Conservation (phyloP, 2,329 filamentous ascomycete genomes). For the Ophiocordyceps australis region DNA sequence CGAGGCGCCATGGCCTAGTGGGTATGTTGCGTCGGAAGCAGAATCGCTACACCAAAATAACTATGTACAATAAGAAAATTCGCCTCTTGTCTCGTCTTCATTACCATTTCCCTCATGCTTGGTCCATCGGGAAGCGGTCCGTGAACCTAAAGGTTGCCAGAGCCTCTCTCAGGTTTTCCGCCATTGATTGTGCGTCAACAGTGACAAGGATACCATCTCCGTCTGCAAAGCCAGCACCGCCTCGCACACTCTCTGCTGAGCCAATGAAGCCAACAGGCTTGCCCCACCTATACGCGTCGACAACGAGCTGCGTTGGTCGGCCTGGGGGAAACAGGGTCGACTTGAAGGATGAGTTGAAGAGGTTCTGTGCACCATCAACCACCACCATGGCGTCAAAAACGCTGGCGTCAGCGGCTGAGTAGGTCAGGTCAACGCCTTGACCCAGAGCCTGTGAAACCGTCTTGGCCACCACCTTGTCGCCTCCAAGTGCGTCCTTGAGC, state of each 20-base stretch:
- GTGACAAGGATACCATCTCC: slow-evolving; percentile 22
- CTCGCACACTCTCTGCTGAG: slow-evolving; percentile 15
- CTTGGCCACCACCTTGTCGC: slow-evolving; percentile 33
- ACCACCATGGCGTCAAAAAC: slow-evolving; percentile 47
- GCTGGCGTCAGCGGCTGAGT: slow-evolving; percentile 43
- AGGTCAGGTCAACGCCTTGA: slow-evolving; percentile 40
- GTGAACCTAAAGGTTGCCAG: slow-evolving; percentile 48
- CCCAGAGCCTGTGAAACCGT: slow-evolving; percentile 42
- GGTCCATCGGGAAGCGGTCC: slow-evolving; percentile 43
- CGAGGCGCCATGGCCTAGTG: too few species aligned
- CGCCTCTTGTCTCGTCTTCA: slow-evolving; percentile 4
- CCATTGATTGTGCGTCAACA: slow-evolving; percentile 17
- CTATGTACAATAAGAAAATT: background rate
- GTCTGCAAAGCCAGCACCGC: slow-evolving; percentile 22
- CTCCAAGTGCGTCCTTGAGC: slow-evolving; percentile 29
- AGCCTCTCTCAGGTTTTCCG: slow-evolving; percentile 32
- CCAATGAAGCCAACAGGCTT: slow-evolving; percentile 50
- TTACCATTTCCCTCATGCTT: too few species aligned
- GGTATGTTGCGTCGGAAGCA: too few species aligned
- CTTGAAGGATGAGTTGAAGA: slow-evolving; percentile 25
- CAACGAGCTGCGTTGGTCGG: slow-evolving; percentile 43
- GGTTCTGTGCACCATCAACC: slow-evolving; percentile 27
- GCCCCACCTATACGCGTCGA: slow-evolving; percentile 46
- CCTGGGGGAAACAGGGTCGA: slow-evolving; percentile 44
- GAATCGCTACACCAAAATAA: background rate